Conservation (phyloP, 306 rosid genomes). For the Rosa rugosa region DNA sequence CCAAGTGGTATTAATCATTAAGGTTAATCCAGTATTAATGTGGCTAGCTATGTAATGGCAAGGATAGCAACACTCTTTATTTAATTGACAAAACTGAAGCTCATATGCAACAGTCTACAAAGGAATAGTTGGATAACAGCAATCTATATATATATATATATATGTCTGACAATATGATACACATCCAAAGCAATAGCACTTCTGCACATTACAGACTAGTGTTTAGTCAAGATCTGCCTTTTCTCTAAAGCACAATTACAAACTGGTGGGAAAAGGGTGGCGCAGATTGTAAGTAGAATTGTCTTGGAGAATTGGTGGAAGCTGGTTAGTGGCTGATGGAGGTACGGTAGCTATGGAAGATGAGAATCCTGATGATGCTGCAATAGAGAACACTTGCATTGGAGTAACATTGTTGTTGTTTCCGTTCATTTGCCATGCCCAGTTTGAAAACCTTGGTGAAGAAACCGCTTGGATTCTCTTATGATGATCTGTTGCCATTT, state of each 20-base stretch:
- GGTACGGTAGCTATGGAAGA: slow-evolving; percentile 28
- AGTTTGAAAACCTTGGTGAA: slow-evolving; percentile 23
- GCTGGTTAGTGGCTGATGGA: slow-evolving; percentile 15
- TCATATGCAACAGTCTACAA: slow-evolving; percentile 19
- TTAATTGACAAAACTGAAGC: neutral
- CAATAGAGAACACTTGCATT: slow-evolving; percentile 37
- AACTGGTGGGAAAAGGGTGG: slow-evolving; percentile 21
- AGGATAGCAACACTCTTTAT: neutral
- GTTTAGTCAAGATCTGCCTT: slow-evolving; percentile 7
- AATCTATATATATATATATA: neutral
- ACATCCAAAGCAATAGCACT: slow-evolving; percentile 7
- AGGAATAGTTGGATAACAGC: neutral
- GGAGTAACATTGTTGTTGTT: slow-evolving; percentile 27
- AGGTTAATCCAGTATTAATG: neutral
- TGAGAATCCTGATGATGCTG: slow-evolving; percentile 82
- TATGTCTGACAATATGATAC: slow-evolving; percentile 13
- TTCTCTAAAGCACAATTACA: neutral
- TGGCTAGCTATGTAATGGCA: neutral
- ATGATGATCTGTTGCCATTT: slow-evolving; percentile 22
- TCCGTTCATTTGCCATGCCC: slow-evolving; percentile 46
- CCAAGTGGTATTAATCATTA: neutral
- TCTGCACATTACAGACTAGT: slow-evolving; percentile 11
- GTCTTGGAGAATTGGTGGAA: slow-evolving; percentile 20
- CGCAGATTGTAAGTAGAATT: slow-evolving; percentile 21
- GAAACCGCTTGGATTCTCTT: slow-evolving; percentile 28